Base-by-base conservation (phyloP, 257 asterid species). In the Avicennia marina region DNA sequence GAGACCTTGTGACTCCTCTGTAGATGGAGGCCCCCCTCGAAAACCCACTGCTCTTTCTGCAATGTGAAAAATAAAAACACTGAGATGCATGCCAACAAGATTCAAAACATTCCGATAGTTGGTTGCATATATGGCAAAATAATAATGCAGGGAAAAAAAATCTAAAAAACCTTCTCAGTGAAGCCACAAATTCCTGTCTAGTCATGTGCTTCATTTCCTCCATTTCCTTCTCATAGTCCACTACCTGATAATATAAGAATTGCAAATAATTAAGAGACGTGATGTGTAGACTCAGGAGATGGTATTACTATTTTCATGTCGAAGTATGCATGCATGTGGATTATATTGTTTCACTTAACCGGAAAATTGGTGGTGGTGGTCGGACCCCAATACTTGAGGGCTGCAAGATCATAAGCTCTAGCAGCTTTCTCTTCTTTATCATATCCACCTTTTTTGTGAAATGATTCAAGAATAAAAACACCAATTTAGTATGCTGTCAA, bases 371-470 rank as follows among this genome's bases (percentile, higher is more conserved):
- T 90, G 48, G 95, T 80, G 64, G 98, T 87, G 66, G 94, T 75
- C 65, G 85, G 85, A 74, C 95, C 95, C 97, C 95, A 90, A 60
- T 86, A 86, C 71, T 84, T 86, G 61, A 86, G 78, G 62, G 97
- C 97, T 10, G 95, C 95, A 62, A 86, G 94, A 80, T 90, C 95
- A 59, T 86, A 90, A 56, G 97, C 93, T 65, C 94, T 75, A 61
- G 95, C 95, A 25, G 96, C 95, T 75, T 82, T 90, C 53, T 84
- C 95, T 75, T 90, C 97, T 70, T 81, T 90, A 66, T 89, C 97
- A 73, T 89, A 89, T 50, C 97, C 97, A 54, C 97, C 97, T 89
- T 66, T 72, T 26, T 33, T 10, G 21, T 17, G 46, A 20, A 33
- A 58, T 24, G 21, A 75, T 63, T 54, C 6, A 39, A 32, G 62